Evolutionary conservation across 768 basidiomycete genomes (phyloP).

Genomic region (Lactifluus pinguis): DNA sequence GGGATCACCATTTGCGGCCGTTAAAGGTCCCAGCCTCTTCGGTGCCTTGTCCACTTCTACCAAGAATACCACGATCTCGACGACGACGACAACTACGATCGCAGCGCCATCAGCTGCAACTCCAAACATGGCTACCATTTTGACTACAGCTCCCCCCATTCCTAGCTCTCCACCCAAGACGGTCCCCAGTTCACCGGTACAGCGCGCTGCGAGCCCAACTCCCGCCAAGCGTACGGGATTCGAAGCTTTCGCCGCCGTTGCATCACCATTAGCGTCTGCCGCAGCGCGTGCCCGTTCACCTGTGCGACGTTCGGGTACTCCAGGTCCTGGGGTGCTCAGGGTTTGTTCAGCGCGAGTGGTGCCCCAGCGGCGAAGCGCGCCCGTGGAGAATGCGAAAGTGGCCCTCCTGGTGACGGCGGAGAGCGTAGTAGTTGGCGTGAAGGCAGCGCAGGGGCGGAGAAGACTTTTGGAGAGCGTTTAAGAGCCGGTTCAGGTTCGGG

Average conservation of each 20-base stretch:
- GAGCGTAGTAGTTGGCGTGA: conserved; percentile 19
- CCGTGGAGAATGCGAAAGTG: conserved; percentile 26
- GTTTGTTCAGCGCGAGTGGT: conserved; percentile 30
- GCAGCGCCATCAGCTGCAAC: conserved; percentile 2
- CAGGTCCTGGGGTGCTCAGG: conserved; percentile 41
- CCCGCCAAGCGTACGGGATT: conserved; percentile 46
- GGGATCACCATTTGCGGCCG: conserved; percentile 62
- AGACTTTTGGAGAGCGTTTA: conserved; percentile 54
- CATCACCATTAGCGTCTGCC: conserved; percentile 49
- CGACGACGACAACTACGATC: conserved; percentile 20
- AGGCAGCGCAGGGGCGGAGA: conserved; percentile 4
- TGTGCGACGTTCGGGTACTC: conserved; percentile 22
- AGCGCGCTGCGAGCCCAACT: conserved; percentile 22
- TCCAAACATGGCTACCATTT: background rate
- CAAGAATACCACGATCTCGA: conserved; percentile 23
- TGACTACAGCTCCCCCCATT: conserved; percentile 1
- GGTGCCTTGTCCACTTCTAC: conserved; percentile 27
- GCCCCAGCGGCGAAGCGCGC: conserved; percentile 47
- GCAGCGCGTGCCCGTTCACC: conserved; percentile 50
- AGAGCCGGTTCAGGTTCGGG: conserved; percentile 38
- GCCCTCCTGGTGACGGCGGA: conserved; percentile 6
- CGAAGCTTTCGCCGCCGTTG: conserved; percentile 43
- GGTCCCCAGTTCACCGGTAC: conserved; percentile 10
- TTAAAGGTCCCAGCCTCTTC: conserved; percentile 58
- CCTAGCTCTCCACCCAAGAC: conserved; percentile 14